phyloP scores from a whole-genome alignment of 352 stramenopile species.

The Aphanomyces stellatus region DNA sequence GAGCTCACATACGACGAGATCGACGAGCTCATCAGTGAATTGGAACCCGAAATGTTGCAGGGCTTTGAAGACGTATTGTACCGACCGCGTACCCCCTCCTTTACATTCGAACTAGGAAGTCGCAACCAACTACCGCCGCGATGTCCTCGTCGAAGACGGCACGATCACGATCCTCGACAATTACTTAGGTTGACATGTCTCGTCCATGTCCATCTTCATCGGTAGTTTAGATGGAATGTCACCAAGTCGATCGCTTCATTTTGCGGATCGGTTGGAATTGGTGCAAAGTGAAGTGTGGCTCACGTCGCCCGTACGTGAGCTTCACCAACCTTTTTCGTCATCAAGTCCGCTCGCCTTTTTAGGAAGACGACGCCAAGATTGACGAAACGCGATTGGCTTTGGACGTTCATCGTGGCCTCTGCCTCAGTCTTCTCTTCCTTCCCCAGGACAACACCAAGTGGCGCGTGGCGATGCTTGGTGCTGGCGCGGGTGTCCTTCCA shows the following conservation, averaged over 20 bases:
- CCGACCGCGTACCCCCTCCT: too few relatives aligned
- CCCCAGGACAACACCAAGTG: constrained; percentile 7
- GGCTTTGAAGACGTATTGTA: constrained; percentile 6
- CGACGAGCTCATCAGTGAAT: constrained; percentile 42
- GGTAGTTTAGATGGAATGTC: constrained; percentile 18
- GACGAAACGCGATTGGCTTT: constrained; percentile 42
- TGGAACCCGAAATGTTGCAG: constrained; percentile 22
- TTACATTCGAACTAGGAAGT: constrained; percentile 27
- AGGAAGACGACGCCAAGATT: constrained; percentile 17
- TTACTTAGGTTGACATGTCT: constrained; percentile 23
- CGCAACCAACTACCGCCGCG: constrained; percentile 50
- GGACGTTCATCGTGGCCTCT: constrained; percentile 60
- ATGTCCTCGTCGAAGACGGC: constrained; percentile 40
- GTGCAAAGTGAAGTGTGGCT: constrained; percentile 64
- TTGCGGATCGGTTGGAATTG: constrained; percentile 59
- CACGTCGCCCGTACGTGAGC: background rate
- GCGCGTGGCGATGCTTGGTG: constrained; percentile 38
- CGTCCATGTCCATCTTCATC: background rate
- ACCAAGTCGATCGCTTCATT: constrained; percentile 55
- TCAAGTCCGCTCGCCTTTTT: background rate
- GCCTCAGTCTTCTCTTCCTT: constrained; percentile 29
- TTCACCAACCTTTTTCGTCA: background rate
- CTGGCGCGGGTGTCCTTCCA: constrained; percentile 44
- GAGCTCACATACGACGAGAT: constrained; percentile 67
- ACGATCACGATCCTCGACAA: constrained; percentile 59